phyloP scores from a whole-genome alignment of 108 stramenopile genomes.

The Fistulifera pelliculosa region DNA sequence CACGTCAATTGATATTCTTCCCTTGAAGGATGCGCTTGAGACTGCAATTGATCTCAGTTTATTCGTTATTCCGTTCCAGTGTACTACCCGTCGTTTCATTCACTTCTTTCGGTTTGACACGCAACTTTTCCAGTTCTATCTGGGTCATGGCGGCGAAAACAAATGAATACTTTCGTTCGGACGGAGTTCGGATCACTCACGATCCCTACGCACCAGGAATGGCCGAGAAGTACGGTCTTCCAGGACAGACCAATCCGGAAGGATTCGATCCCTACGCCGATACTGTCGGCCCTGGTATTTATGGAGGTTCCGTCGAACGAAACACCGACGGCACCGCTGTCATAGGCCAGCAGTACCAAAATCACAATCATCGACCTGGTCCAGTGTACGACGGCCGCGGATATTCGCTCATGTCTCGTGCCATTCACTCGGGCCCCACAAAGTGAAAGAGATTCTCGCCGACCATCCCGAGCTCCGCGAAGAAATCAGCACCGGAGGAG shows the following conservation, averaged over 20 bases:
- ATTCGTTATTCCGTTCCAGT: background rate
- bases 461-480: slow-evolving; percentile 54
- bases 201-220: slow-evolving; percentile 70
- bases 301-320: slow-evolving; percentile 65
- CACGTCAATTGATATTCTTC: too few relatives aligned
- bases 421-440: slow-evolving; percentile 39
- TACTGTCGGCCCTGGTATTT: slow-evolving; percentile 75
- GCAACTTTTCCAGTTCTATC: too few relatives aligned
- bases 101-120: too few relatives aligned
- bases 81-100: too few relatives aligned
- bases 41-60: slow-evolving; percentile 4
- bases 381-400: slow-evolving; percentile 75
- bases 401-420: slow-evolving; percentile 44
- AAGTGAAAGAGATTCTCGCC: slow-evolving; percentile 42
- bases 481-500: slow-evolving; percentile 75
- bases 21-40: too few relatives aligned
- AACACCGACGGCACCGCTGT: slow-evolving; percentile 34
- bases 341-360: slow-evolving; percentile 70
- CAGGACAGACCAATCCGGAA: slow-evolving; percentile 55
- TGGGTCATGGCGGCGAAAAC: too few relatives aligned
- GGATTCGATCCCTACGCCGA: slow-evolving; percentile 81
- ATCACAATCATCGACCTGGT: slow-evolving; percentile 76
- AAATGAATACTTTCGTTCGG: slow-evolving; percentile 41
- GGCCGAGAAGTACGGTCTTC: slow-evolving; percentile 68
- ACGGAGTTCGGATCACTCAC: slow-evolving; percentile 60